These are phyloP conservation scores for Naganishia cerealis DNA, from an alignment of 1,284 basidiomycete genomes.

Conservation along the genomic window DNA sequence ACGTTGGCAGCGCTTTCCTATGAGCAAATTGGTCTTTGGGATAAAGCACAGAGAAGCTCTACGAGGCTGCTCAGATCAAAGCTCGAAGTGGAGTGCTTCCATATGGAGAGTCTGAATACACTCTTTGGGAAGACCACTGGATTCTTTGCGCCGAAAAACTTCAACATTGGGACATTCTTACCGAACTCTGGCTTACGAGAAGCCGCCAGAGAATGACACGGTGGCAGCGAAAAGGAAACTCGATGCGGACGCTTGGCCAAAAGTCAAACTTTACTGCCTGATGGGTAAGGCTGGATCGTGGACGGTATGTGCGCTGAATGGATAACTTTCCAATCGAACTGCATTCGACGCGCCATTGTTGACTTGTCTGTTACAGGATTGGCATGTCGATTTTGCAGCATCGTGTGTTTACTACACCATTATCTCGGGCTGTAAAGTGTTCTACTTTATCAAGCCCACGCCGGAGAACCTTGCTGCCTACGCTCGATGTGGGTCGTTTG, in stretches of 20 bases:
- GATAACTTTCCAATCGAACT: not conserved
- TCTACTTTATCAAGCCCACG: slow-evolving; percentile 93
- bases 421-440: slow-evolving; percentile 78
- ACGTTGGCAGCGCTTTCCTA: too few relatives aligned
- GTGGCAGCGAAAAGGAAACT: slow-evolving; percentile 26
- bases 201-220: slow-evolving; percentile 35
- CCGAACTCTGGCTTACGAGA: too few relatives aligned
- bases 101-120: too few relatives aligned
- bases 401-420: slow-evolving; percentile 94
- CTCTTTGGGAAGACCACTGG: too few relatives aligned
- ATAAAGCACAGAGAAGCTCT: too few relatives aligned
- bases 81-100: too few relatives aligned
- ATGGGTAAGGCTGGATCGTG: slow-evolving; percentile 63
- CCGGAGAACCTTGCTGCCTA: slow-evolving; percentile 77
- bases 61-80: too few relatives aligned
- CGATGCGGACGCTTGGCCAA: slow-evolving; percentile 64
- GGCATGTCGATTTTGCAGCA: slow-evolving; percentile 95
- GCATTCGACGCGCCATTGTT: not conserved
- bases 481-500: slow-evolving; percentile 47
- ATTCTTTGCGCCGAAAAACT: too few relatives aligned
- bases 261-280: slow-evolving; percentile 92
- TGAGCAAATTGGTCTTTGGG: too few relatives aligned
- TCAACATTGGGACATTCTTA: too few relatives aligned
- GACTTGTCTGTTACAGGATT: slow-evolving; percentile 60
- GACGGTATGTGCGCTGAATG: slow-evolving; percentile 65